These are phyloP conservation scores for Saccharomyces hybrid DNA, from an alignment of 1,139 yeast species.

Conservation along the genomic window DNA sequence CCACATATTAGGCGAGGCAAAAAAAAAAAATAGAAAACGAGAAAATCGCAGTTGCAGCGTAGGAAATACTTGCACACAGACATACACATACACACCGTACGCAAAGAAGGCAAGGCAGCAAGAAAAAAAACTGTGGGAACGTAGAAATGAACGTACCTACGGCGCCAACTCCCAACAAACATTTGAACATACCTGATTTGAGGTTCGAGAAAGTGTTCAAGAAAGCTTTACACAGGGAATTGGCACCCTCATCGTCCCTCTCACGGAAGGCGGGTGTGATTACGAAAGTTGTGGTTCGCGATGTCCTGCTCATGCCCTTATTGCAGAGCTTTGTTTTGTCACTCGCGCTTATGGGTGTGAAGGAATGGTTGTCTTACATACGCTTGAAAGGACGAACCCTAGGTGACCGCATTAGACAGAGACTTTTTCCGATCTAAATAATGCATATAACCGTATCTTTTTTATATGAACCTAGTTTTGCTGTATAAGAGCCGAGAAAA, in stretches of 20 bases:
- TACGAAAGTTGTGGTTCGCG: constrained; percentile 52
- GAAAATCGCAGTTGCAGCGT: neutral
- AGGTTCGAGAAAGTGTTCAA: constrained; percentile 4
- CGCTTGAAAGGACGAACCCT: neutral
- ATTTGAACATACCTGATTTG: constrained; percentile 5
- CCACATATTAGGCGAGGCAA: neutral
- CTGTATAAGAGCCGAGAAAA: neutral
- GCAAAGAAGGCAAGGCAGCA: neutral
- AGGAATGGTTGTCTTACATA: neutral
- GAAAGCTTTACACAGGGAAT: constrained; percentile 2
- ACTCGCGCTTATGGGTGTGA: neutral
- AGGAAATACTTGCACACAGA: neutral
- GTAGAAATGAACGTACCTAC: neutral
- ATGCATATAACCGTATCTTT: neutral
- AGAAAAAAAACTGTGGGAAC: neutral
- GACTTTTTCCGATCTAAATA: neutral
- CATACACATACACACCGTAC: neutral
- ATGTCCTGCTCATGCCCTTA: constrained; percentile 64
- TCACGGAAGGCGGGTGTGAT: constrained; percentile 22
- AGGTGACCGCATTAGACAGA: neutral
- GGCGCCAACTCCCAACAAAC: constrained; percentile 3
- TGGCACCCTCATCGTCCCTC: constrained; percentile 23
- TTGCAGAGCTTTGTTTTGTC: constrained; percentile 42
- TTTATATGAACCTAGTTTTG: neutral
- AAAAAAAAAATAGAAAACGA: neutral